Evolutionary conservation across 2,329 filamentous ascomycete genomes (phyloP), one percentile per base, ranked within the genome.

Genomic region (Hypoxylon sp.): DNA sequence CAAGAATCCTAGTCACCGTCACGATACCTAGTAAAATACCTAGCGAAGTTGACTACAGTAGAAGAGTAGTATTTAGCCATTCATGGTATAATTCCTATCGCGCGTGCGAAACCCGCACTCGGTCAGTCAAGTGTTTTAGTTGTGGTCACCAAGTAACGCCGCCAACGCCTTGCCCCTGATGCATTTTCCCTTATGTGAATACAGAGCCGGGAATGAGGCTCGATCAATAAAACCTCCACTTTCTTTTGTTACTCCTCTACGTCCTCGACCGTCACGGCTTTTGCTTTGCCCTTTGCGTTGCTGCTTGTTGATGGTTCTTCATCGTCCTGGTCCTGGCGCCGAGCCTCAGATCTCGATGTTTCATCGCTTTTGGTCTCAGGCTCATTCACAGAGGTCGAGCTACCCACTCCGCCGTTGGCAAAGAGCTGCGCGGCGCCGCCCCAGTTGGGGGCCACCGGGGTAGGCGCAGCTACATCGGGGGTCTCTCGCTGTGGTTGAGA

Each of bases 341-440:
- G 59, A 8, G 48, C 8, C 57, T 65, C 55, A 11, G 65, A 23
- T 11, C 14, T 45, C 9, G 66, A 47, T 2, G 62, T 1, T 27
- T 47, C 61, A 12, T 61, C 37, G 19, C 54, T 21, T 59, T 16
- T 68, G 46, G 61, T 32, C 59, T 58, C 62, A 45, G 53, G 21
- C 27, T 69, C 61, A 39, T 62, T 23, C 45, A 39, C 39, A n/a
- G 68, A 54, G 12, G 68, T 65, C 0, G 66, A 63, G 39, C 57
- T 52, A 9, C 62, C 62, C 54, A 41, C 61, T 25, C 58, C 70
- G 16, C 76, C 76, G 50, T 73, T 77, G 14, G 76, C 75, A 60
- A 85, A 85, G 0, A 86, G 75, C 70, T 85, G 85, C 14, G 82
- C 79, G 2, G 82, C 75, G 12, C 83, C 82, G 48, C 83, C 83